Evolutionary conservation across 2,329 filamentous ascomycete genomes (phyloP).

Genomic region (Colletotrichum shisoi): DNA sequence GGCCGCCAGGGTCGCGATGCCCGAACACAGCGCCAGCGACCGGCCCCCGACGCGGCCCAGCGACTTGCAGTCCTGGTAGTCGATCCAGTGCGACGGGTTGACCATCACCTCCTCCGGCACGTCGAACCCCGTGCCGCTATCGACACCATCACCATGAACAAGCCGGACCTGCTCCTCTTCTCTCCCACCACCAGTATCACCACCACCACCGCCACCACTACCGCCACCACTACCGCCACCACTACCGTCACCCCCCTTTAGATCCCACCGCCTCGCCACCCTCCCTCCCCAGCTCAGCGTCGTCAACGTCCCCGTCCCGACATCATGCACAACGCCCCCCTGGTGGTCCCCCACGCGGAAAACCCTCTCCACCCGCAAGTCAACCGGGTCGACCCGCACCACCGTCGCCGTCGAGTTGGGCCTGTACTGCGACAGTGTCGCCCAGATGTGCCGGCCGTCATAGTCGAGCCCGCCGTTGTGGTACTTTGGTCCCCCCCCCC

Average conservation of each 20-base stretch:
- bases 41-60: slow-evolving; percentile 52
- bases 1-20: slow-evolving; percentile 50
- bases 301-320: slow-evolving; percentile 47
- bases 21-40: slow-evolving; percentile 58
- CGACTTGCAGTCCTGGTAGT: slow-evolving; percentile 63
- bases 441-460: slow-evolving; percentile 58
- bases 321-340: slow-evolving; percentile 57
- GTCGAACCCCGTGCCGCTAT: slow-evolving; percentile 39
- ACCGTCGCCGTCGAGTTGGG: slow-evolving; percentile 57
- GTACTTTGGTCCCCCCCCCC: slow-evolving; percentile 46
- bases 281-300: slow-evolving; percentile 58
- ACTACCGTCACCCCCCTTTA: slow-evolving; percentile 31
- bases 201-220: too few species aligned
- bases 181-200: too few species aligned
- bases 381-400: slow-evolving; percentile 51
- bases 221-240: background rate
- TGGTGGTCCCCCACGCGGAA: slow-evolving; percentile 54
- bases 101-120: slow-evolving; percentile 41
- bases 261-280: slow-evolving; percentile 51
- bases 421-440: slow-evolving; percentile 56
- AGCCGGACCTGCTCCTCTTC: slow-evolving; percentile 30
- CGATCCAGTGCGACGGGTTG: slow-evolving; percentile 56
- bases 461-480: slow-evolving; percentile 60
- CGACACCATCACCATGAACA: slow-evolving; percentile 44
- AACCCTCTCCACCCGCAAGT: slow-evolving; percentile 48